Percentiles rank a stretch among this genome's conserved stretches.
These are phyloP conservation scores for Hymenotorrendiella dingleyae DNA, from an alignment of 2,329 filamentous ascomycete species.

Conservation along the genomic window DNA sequence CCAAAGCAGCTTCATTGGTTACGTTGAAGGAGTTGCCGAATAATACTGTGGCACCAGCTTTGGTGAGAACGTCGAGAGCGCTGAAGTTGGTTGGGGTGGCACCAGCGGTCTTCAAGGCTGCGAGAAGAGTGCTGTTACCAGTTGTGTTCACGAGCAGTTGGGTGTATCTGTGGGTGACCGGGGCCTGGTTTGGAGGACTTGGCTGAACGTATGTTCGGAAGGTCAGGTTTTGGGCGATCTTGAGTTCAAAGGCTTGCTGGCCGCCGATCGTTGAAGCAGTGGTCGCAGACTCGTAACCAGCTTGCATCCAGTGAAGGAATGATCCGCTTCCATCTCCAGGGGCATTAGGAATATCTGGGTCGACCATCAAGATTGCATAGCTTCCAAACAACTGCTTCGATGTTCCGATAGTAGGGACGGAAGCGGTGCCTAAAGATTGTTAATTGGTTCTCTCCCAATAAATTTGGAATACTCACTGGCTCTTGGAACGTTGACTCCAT, in stretches of 20 bases:
- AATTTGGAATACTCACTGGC: constrained; percentile 11
- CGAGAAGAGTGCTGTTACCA: constrained; percentile 4
- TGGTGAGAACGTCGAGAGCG: constrained; percentile 14
- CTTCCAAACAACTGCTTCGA: constrained; percentile 16
- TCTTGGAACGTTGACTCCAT: constrained; percentile 23
- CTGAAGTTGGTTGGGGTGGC: constrained; percentile 16
- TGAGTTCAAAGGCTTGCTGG: constrained; percentile 17
- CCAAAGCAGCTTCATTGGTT: constrained; percentile 12
- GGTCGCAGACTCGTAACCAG: constrained; percentile 20
- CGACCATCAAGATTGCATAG: constrained; percentile 28
- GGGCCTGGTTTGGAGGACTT: constrained; percentile 20
- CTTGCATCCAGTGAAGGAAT: constrained; percentile 29
- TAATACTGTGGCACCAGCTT: constrained; percentile 13
- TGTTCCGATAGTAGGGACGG: constrained; percentile 22
- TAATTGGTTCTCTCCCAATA: not conserved
- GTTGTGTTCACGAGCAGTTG: constrained; percentile 26
- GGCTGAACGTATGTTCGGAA: constrained; percentile 22
- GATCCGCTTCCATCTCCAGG: constrained; percentile 17
- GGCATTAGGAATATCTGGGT: constrained; percentile 24
- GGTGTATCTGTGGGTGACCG: constrained; percentile 24
- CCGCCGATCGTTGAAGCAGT: constrained; percentile 20
- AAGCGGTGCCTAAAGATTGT: constrained; percentile 14
- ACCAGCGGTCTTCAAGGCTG: constrained; percentile 7
- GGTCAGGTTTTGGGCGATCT: constrained; percentile 14
- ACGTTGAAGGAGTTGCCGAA: constrained; percentile 24